Evolutionary conservation across 176 grass and related monocot genomes (phyloP).

Genomic region (Coix lacrymajobi): DNA sequence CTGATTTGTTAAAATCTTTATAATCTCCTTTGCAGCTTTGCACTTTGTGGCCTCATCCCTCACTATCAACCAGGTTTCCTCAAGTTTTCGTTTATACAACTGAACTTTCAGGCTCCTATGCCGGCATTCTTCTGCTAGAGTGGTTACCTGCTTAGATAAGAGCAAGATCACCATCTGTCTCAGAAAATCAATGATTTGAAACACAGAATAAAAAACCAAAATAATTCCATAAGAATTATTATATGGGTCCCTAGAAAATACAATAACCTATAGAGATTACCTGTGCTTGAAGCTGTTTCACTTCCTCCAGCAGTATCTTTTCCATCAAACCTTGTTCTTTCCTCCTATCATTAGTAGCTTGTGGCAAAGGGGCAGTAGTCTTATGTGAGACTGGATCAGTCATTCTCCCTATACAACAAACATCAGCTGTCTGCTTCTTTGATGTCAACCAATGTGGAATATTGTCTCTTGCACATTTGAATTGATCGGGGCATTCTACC

Average conservation of each 20-base stretch:
- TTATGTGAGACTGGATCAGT: constrained; percentile 3
- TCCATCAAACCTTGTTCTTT: constrained; percentile 48
- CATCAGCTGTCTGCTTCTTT: constrained; percentile 4
- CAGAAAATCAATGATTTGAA: not conserved
- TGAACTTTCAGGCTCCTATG: constrained; percentile 72
- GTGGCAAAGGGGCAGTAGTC: not conserved
- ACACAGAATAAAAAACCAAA: not conserved
- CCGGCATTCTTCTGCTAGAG: constrained; percentile 71
- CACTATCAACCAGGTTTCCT: constrained; percentile 70
- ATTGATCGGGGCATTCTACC: constrained; percentile 63
- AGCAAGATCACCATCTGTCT: not conserved
- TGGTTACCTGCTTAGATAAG: constrained; percentile 47
- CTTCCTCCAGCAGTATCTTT: constrained; percentile 60
- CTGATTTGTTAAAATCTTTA: constrained; percentile 84
- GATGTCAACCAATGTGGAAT: constrained; percentile 6
- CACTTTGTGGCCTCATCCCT: constrained; percentile 82
- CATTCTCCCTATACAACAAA: not conserved
- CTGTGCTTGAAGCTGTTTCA: constrained; percentile 63
- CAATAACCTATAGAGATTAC: constrained; percentile 25
- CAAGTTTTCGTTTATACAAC: constrained; percentile 71
- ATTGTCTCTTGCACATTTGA: constrained; percentile 36
- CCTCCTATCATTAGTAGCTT: constrained; percentile 26
- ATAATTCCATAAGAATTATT: not conserved
- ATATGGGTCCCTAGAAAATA: not conserved
- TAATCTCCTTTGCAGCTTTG: constrained; percentile 83